Evolutionary conservation across 148 eudicot species (phyloP).

Genomic region (Silene uniflora): DNA sequence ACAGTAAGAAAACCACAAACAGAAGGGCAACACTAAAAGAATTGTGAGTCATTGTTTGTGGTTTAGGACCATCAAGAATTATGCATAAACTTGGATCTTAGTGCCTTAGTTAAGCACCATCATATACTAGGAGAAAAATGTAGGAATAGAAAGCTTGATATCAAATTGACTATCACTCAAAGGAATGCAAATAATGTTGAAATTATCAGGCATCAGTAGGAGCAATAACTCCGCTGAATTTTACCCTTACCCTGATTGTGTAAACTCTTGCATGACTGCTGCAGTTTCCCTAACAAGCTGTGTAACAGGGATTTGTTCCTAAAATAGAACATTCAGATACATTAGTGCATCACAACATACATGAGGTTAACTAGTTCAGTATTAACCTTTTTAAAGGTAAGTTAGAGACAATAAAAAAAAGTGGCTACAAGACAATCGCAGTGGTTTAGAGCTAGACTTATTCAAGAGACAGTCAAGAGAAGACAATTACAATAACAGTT

Average conservation of each 20-base stretch:
- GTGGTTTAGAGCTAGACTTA: background rate
- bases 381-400: background rate
- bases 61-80: background rate
- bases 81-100: background rate
- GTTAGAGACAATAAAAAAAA: background rate
- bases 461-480: background rate
- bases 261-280: slow-evolving; percentile 98
- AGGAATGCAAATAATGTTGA: background rate
- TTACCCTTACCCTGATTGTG: slow-evolving; percentile 88
- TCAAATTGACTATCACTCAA: background rate
- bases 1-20: background rate
- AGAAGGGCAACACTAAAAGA: background rate
- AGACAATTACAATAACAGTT: background rate
- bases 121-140: too few relatives aligned
- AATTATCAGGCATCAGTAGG: background rate
- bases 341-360: background rate
- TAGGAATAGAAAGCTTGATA: background rate
- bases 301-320: slow-evolving; percentile 96
- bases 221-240: background rate
- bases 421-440: background rate
- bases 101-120: background rate
- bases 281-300: slow-evolving; percentile 99
- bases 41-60: background rate
- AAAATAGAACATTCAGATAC: slow-evolving; percentile 5
- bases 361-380: background rate